Evolutionary conservation across 23 red algal genomes (phyloP), one percentile per base, ranked within the genome.

Genomic region (Pyropia yezoensis): DNA sequence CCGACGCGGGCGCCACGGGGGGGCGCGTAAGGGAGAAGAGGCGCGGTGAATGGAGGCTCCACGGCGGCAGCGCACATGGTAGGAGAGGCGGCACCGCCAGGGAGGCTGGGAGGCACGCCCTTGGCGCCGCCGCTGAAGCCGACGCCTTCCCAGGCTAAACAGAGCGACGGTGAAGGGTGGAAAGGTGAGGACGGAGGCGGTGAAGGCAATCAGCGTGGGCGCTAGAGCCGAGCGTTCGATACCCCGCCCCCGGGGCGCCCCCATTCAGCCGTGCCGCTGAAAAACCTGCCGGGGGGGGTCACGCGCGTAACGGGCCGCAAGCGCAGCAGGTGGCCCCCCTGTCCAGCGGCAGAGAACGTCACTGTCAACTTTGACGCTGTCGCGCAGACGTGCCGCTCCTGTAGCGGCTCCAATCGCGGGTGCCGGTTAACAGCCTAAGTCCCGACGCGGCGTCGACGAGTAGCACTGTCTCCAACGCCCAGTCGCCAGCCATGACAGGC

Each of bases 341-440:
- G 4, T 3, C 39, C 4, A 8, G 39, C 39, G 39, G 6, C 39
- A 16, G 50, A 28, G 28, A 7, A 27, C 21, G 15, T 2, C 28
- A 13, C 27, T 33, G 39, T 3, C 39, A 47, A 13, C n/a, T n/a
- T n/a, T n/a, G n/a, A n/a, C 39, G 39, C 39, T 4, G 54, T 45
- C 2, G 39, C 9, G 22, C 58, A 73, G 19, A 73, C 26, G 59
- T 73, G 68, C 29, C 20, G 55, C 49, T 73, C 68, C 20, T 57
- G 59, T 20, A 14, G 1, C 11, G 49, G n/a, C n/a, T n/a, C n/a
- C n/a, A 50, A 4, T 73, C 33, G 18, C 68, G 49, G 18, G 30
- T 52, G 18, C 68, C 68, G 18, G 59, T 58, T 7, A 73, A 73
- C 19, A 59, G 52, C 33, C 57, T 33, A 14, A 13, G 59, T 5